A percentile compares a stretch with the other conserved stretches of the same genome.
phyloP scores from a whole-genome alignment of 148 eudicot genomes.

The Talinum fruticosum region DNA sequence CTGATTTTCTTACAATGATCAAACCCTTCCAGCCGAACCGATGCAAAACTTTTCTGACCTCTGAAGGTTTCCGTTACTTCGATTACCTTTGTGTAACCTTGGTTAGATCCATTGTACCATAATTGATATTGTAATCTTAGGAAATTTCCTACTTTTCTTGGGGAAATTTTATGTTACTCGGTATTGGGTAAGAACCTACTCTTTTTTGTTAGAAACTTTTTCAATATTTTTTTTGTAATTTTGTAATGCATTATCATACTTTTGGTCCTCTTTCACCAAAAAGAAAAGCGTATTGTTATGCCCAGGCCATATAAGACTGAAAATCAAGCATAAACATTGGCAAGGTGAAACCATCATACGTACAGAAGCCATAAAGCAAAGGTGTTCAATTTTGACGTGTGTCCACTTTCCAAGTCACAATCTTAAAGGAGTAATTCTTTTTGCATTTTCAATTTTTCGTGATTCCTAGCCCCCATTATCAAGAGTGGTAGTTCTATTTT shows the following conservation, averaged over 20 bases:
- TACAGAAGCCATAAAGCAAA: background rate
- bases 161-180: no score
- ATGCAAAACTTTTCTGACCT: background rate
- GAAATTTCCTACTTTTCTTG: no score
- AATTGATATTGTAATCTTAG: slow-evolving; percentile 6
- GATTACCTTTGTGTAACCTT: background rate
- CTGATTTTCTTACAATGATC: background rate
- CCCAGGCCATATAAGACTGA: no score
- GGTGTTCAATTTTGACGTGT: background rate
- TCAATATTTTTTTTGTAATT: no score
- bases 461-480: background rate
- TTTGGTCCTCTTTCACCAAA: no score
- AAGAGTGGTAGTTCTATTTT: no score
- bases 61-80: background rate
- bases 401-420: background rate
- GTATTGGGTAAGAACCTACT: no score
- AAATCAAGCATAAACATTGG: no score
- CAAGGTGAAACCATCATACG: background rate
- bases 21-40: background rate
- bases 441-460: slow-evolving; percentile 4
- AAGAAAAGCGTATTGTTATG: no score
- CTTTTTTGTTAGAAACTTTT: no score
- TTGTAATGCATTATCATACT: no score
- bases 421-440: background rate
- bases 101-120: background rate